Evolutionary conservation across 2,329 filamentous ascomycete genomes (phyloP), one percentile per base, ranked within the genome.

Genomic region (Aureobasidium lini): DNA sequence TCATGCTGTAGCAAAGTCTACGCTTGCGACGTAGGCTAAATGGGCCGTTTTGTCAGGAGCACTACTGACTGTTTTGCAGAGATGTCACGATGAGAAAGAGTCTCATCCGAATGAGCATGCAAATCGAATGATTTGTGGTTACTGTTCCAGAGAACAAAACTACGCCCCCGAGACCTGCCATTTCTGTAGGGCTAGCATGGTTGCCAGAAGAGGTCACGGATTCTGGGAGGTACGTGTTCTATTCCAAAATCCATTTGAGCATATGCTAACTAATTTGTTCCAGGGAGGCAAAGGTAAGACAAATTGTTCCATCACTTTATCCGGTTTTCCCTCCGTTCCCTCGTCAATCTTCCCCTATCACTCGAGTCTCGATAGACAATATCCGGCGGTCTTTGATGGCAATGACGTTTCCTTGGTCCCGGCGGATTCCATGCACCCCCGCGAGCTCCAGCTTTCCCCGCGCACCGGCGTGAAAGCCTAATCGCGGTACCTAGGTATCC

Each of bases 31-130:
- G 77, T 80, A 73, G 61, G 73, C 68, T 37, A 11, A 48, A 15
- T n/a, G 28, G 15, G 13, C 6, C 23, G 11, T 40, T 42, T 18
- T 18, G n/a, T 7, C 9, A n/a, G 15, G 11, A 15, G 11, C 16
- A 44, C 8, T 11, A 60, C 32, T 53, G 34, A 59, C 42, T 34
- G 3, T 37, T 6, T 29, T 32, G 18, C 23, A 44, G 67, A 82
- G 81, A 74, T 95, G 90, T 73, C 90, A 95, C 68, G 89, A 94
- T 70, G 80, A 76, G 15, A 80, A 75, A 9, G 83, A 85, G 65
- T 85, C 87, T 53, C 90, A 95, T 73, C 76, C 81, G 7, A 86
- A 89, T 64, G 90, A 94, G 74, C 90, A 89, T 79, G 90, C 90
- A 7, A 90, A 87, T 67, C 79, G 89, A 50, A 94, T 94, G 88